Evolutionary conservation across 2,329 filamentous ascomycete genomes (phyloP), one percentile per base, ranked within the genome.

Genomic region (Leptographium flavum): DNA sequence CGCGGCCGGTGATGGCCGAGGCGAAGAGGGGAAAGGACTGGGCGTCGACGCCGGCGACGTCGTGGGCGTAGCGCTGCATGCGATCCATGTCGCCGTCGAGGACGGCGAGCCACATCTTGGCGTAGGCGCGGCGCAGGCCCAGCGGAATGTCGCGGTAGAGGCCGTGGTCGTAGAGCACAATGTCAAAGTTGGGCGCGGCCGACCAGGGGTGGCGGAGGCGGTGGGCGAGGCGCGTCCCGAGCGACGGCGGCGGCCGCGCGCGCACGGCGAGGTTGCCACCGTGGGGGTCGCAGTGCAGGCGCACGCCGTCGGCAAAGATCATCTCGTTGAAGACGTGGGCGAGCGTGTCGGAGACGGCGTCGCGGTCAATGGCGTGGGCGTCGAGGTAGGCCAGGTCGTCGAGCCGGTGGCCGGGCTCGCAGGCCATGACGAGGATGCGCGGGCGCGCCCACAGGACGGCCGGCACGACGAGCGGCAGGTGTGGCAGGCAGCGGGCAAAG

Each of bases 321-420:
- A 98, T 98, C 60, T 96, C 88, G 68, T 98, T 98, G 73, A 98
- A 98, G 48, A 98, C 87, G 48, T 81, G 79, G 0, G 92, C 83
- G 4, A 98, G 70, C 0, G 87, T 83, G 1, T 90, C 88, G 0
- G 88, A 94, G 5, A 98, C 92, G 62, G 96, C 90, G 58, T 96
- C 92, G 19, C 92, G 79, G 61, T 94, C 87, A 58, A 98, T 98
- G 47, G 77, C 74, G 59, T 93, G 83, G 7, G 72, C 68, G 60
- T 96, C 92, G 4, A 98, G 70, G 58, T 84, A 96, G 15, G 76
- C 77, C 1, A 96, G 73, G 58, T 98, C 90, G 60, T 98, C 92
- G 2, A 87, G 82, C 19, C 92, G 81, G 54, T 78, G 77, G 30
- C 92, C 92, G 7, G 86, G 78, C 54, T 96, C 80, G 59, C 83